Base-by-base conservation (phyloP, 2,329 filamentous ascomycete species). In the Mollisia scopiformis region DNA sequence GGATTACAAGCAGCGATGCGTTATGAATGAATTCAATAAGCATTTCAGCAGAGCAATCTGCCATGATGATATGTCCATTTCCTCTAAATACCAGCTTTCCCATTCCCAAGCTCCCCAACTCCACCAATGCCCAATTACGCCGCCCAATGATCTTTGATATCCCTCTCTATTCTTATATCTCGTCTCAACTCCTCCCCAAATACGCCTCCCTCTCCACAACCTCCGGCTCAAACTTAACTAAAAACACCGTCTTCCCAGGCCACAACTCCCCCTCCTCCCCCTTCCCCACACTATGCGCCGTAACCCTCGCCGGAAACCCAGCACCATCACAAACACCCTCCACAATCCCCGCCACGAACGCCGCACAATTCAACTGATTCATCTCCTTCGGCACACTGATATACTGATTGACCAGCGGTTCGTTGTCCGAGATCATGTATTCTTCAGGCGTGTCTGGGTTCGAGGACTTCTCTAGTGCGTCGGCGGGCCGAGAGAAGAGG, bases 351-450 rank as follows among this genome's bases (percentile, higher is more conserved):
- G 95, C 95, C 21, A 97, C 93, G 74, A 91, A 99, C 10, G 95
- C 95, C 19, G 94, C 95, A 77, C 94, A 97, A 76, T 97, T 98
- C 72, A 99, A 83, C 84, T 95, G 91, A 77, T 86, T 93, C 91
- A 99, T 96, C 78, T 99, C 95, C 72, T 90, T 90, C 16, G 95
- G 95, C 56, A 98, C 90, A 70, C 88, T 92, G 73, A 99, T 90
- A 79, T 95, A 98, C 64, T 90, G 89, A 77, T 97, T 98, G 39
- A 98, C 94, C 54, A 98, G 83, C 23, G 95, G 95, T 75, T 98
- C 95, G 78, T 99, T 98, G 79, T 99, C 95, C 71, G 93, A 92
- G 71, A 99, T 95, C 94, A 99, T 98, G 82, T 98, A 99, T 80
- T 98, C 94, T 69, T 95, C 92, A 8, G 92, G 89, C 55, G 93